Evolutionary conservation across 495 filamentous ascomycete genomes (phyloP).

Genomic region (Neurospora sp.): DNA sequence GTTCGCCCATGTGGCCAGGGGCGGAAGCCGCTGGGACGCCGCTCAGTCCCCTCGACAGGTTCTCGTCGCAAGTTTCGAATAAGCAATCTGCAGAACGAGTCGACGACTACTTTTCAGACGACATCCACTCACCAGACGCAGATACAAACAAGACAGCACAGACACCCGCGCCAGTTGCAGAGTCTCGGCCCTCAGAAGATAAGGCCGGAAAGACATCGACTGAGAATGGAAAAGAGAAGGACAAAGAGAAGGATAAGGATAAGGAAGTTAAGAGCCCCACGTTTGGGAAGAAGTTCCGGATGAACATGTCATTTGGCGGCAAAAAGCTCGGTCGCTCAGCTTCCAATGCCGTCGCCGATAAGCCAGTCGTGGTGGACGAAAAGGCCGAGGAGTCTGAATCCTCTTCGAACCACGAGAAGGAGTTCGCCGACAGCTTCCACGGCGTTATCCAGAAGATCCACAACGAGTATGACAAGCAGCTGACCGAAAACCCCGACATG

Average conservation of each 20-base stretch:
- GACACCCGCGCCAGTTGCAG: constrained; percentile 17
- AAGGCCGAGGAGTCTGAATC: constrained; percentile 49
- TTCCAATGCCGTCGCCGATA: constrained; percentile 58
- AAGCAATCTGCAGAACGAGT: constrained; percentile 31
- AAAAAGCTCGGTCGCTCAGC: constrained; percentile 71
- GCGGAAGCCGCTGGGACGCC: constrained; percentile 26
- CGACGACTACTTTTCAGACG: constrained; percentile 40
- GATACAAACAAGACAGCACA: constrained; percentile 18
- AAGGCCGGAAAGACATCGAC: constrained; percentile 26
- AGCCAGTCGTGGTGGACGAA: constrained; percentile 68
- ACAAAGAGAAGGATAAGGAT: constrained; percentile 52
- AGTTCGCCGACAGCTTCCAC: constrained; percentile 71
- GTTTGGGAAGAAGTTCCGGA: constrained; percentile 81
- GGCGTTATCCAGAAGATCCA: constrained; percentile 72
- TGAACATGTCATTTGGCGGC: constrained; percentile 67
- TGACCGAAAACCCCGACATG: constrained; percentile 43
- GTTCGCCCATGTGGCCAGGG: constrained; percentile 25
- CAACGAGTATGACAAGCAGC: constrained; percentile 62
- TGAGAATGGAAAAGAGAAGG: constrained; percentile 27
- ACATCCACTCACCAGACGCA: constrained; percentile 31
- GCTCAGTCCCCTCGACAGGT: constrained; percentile 30
- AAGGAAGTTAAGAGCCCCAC: constrained; percentile 63
- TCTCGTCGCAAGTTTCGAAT: constrained; percentile 16
- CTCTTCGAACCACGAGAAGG: constrained; percentile 72
- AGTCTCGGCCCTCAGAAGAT: constrained; percentile 19